These are phyloP conservation scores for Pythium rishiriense DNA, from an alignment of 352 stramenopile species.

Conservation along the genomic window DNA sequence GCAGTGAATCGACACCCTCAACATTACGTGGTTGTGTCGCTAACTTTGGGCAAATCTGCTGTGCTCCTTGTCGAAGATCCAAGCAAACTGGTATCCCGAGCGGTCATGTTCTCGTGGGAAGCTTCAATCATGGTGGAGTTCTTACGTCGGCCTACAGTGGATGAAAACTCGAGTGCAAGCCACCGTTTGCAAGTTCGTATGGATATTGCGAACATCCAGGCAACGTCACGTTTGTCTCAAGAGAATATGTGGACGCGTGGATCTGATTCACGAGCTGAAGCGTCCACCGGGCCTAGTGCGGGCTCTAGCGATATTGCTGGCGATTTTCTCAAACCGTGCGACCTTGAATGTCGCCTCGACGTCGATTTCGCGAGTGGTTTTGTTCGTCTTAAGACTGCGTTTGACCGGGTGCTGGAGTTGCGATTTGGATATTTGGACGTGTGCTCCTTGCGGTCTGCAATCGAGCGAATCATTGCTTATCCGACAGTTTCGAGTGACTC, in stretches of 20 bases:
- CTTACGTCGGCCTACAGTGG: constrained; percentile 37
- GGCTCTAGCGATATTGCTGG: constrained; percentile 37
- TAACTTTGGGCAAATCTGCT: constrained; percentile 65
- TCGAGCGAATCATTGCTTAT: constrained; percentile 58
- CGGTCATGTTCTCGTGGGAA: constrained; percentile 84
- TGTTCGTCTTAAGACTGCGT: constrained; percentile 62
- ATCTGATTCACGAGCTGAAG: constrained; percentile 20
- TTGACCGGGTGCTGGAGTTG: constrained; percentile 78
- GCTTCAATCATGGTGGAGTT: constrained; percentile 62
- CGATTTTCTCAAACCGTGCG: constrained; percentile 80
- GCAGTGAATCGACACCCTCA: constrained; percentile 23
- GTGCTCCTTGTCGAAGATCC: constrained; percentile 78
- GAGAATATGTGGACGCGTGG: constrained; percentile 61
- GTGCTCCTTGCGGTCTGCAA: constrained; percentile 56
- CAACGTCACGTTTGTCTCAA: constrained; percentile 70
- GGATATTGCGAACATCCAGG: constrained; percentile 68
- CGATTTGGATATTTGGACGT: constrained; percentile 86
- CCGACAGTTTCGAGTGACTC: constrained; percentile 20
- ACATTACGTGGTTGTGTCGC: constrained; percentile 36
- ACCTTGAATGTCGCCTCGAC: constrained; percentile 67
- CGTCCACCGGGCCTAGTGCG: constrained; percentile 12
- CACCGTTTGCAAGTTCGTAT: constrained; percentile 70
- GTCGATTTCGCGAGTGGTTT: constrained; percentile 66
- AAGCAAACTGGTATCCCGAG: constrained; percentile 63
- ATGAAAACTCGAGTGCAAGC: constrained; percentile 25